These are phyloP conservation scores for Metschnikowia picachoensis DNA, from an alignment of 805 yeast genomes.

Conservation along the genomic window DNA sequence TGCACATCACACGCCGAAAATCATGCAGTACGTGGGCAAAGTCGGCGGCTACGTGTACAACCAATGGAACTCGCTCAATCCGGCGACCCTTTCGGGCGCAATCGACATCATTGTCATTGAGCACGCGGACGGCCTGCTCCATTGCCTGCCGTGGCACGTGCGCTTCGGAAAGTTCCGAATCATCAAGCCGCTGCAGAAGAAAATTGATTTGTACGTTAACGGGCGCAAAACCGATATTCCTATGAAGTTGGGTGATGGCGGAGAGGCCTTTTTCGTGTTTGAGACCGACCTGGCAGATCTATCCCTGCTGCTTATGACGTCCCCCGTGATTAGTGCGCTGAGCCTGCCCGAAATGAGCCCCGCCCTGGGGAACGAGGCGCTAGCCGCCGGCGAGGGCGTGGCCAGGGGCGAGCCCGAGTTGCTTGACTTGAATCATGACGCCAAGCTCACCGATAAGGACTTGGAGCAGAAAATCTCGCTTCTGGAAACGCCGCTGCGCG, in stretches of 20 bases:
- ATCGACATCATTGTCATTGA: constrained; percentile 94
- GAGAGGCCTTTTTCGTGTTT: constrained; percentile 96
- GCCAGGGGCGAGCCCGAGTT: constrained; percentile 28
- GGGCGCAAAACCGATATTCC: constrained; percentile 78
- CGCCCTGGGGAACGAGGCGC: constrained; percentile 6
- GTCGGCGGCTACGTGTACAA: constrained; percentile 93
- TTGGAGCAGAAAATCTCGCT: constrained; percentile 30
- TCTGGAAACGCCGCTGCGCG: background rate
- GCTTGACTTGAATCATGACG: constrained; percentile 30
- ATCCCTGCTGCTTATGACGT: constrained; percentile 75
- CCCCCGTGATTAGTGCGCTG: constrained; percentile 73
- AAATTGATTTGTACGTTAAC: constrained; percentile 84
- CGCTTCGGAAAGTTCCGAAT: constrained; percentile 93
- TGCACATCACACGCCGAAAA: background rate
- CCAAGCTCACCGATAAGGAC: constrained; percentile 14
- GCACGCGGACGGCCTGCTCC: constrained; percentile 73
- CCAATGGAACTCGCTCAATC: constrained; percentile 96
- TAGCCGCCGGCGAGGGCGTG: background rate
- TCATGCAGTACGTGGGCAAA: constrained; percentile 94
- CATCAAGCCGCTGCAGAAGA: constrained; percentile 90
- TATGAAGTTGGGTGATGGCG: constrained; percentile 96
- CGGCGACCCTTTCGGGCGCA: constrained; percentile 94
- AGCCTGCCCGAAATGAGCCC: constrained; percentile 55
- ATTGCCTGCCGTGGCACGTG: constrained; percentile 95
- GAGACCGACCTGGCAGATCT: constrained; percentile 65